Percentiles rank a stretch among this genome's conserved stretches.
Conservation (phyloP, 768 basidiomycete species). For the Lactarius deliciosus region DNA sequence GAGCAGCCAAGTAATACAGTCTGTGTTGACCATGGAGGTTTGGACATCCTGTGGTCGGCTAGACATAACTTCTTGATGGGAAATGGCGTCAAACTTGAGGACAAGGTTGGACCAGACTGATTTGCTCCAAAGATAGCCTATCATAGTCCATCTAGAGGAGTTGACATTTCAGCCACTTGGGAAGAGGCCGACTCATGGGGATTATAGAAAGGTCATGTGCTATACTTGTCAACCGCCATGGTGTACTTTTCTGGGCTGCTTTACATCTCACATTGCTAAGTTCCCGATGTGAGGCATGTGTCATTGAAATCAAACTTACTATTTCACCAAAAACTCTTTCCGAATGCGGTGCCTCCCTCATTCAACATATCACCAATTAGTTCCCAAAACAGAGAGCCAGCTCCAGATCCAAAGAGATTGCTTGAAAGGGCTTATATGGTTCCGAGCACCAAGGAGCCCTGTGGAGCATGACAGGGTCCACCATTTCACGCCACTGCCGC, state of each 20-base stretch:
- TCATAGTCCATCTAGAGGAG: not conserved
- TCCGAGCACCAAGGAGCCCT: not conserved
- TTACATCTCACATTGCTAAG: not conserved
- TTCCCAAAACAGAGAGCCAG: not conserved
- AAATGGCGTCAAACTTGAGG: slow-evolving; percentile 19
- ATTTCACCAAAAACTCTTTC: not conserved
- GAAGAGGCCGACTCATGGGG: not conserved
- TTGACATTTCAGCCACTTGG: not conserved
- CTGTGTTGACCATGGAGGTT: not conserved
- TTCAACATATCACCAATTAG: not conserved
- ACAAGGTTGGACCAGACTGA: not conserved
- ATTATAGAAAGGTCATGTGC: not conserved
- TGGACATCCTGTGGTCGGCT: not conserved
- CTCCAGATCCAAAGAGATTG: not conserved
- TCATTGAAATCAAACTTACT: not conserved
- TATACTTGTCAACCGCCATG: not conserved
- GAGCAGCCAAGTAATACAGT: not conserved
- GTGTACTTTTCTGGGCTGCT: too few relatives aligned
- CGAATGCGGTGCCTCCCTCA: not conserved
- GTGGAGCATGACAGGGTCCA: not conserved
- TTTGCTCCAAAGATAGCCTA: not conserved
- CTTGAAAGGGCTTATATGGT: not conserved
- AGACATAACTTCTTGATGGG: not conserved
- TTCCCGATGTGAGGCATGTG: not conserved
- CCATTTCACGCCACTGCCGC: not conserved